phyloP scores from a whole-genome alignment of 208 protist genomes.

The Wallacemonas rigidus region DNA sequence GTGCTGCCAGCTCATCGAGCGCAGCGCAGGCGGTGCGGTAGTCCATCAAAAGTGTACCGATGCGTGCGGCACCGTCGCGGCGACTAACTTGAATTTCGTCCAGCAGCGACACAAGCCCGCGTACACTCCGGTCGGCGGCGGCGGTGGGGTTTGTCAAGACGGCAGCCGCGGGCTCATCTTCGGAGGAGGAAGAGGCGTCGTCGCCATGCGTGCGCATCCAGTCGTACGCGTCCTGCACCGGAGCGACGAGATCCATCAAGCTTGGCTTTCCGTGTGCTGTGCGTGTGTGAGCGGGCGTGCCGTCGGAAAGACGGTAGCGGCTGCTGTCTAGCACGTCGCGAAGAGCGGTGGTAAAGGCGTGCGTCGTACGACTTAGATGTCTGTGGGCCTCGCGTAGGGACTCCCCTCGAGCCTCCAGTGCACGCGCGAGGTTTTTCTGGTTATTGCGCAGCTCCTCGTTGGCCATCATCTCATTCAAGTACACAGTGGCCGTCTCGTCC shows the following conservation, averaged over 20 bases:
- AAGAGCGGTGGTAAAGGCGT: not conserved
- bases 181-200: not conserved
- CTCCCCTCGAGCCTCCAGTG: not conserved
- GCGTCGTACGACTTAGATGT: not conserved
- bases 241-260: constrained; percentile 9
- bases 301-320: not conserved
- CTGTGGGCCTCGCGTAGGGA: not conserved
- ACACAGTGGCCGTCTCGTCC: not conserved
- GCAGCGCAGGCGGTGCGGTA: not conserved
- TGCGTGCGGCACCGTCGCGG: not conserved
- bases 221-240: constrained; percentile 6
- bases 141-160: not conserved
- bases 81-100: not conserved
- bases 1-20: constrained; percentile 26
- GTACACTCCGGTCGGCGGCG: not conserved
- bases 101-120: constrained; percentile 10
- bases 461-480: constrained; percentile 1
- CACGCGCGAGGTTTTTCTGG: not conserved
- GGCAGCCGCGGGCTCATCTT: not conserved
- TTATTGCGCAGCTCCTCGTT: constrained; percentile 7
- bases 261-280: not conserved
- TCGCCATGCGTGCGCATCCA: not conserved
- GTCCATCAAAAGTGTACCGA: not conserved
- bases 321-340: constrained; percentile 10
- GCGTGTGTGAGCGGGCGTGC: not conserved